Evolutionary conservation across 169 alveolate species (phyloP), one percentile per base, ranked within the genome.

Genomic region (Plasmodium gaboni): DNA sequence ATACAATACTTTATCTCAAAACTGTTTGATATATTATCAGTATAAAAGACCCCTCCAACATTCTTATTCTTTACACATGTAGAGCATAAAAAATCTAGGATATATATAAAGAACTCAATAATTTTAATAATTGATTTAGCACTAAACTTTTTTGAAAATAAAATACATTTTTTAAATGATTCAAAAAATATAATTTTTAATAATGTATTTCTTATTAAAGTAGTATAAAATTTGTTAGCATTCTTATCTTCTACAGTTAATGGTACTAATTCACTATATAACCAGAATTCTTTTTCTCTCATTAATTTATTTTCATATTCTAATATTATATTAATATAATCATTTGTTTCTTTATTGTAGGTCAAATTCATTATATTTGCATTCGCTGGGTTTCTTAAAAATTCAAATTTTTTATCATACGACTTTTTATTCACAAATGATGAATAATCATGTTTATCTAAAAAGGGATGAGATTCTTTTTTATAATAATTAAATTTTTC

Each of bases 81-180:
- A 9, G 86, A 38, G 44, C 73, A 19, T 4, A 67, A 13, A 28
- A 42, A 46, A 26, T 86, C 76, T 28, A 86, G n/a, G 48, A 71
- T 26, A 42, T 61, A 26, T 13, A 71, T 9, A 86, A 86, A 86
- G 50, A 70, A 73, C 32, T 86, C 60, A 26, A 86, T 61, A 59
- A 86, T 59, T 71, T 86, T 86, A 70, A 86, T 86, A 17, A 86
- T 57, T 12, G 87, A 42, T 73, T 86, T 86, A 38, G 32, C 70
- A 19, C 87, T 60, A 71, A 70, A 86, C 61, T 86, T 86, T 73
- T 86, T 86, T 32, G 87, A 86, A 71, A 70, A 86, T 2, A 73
- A 70, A 22, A 86, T 53, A 26, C 70, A 53, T 46, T 86, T 86
- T 71, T 51, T 86, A 69, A 86, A 86, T n/a, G 73, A 55, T 73